These are phyloP conservation scores for Kokia cookei DNA, from an alignment of 441 rosid genomes.

Conservation along the genomic window DNA sequence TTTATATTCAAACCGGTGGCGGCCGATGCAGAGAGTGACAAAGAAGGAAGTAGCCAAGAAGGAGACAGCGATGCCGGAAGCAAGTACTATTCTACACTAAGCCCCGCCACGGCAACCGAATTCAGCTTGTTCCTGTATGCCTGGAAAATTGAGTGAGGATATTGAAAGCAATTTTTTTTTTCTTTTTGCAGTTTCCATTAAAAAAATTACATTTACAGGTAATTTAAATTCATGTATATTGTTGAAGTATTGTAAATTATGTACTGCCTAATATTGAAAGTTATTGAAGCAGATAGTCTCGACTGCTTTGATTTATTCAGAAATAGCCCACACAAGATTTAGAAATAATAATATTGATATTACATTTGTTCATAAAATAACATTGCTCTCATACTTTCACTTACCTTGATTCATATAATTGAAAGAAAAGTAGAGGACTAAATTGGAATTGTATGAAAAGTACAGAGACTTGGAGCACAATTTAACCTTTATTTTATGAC, in stretches of 20 bases:
- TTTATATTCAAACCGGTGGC: slow-evolving; percentile 61
- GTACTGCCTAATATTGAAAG: neutral
- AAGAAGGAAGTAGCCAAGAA: slow-evolving; percentile 31
- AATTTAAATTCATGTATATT: neutral
- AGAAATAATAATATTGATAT: neutral
- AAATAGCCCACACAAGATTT: neutral
- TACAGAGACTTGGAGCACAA: too few relatives aligned
- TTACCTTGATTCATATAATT: too few relatives aligned
- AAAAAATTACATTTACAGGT: neutral
- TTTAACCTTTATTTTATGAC: neutral
- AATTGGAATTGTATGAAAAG: too few relatives aligned
- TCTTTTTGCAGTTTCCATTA: neutral
- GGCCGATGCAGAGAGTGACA: slow-evolving; percentile 37
- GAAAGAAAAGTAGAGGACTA: too few relatives aligned
- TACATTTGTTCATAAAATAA: neutral
- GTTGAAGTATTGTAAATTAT: neutral
- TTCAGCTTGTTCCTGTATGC: slow-evolving; percentile 64
- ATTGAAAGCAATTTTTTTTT: neutral
- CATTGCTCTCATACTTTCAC: neutral
- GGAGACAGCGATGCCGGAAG: slow-evolving; percentile 41
- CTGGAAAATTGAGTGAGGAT: slow-evolving; percentile 49
- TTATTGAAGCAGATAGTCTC: neutral
- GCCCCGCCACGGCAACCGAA: slow-evolving; percentile 23
- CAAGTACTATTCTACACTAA: slow-evolving; percentile 33
- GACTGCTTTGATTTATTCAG: neutral